Evolutionary conservation across 768 basidiomycete genomes (phyloP), one percentile per base, ranked within the genome.

Genomic region (Roridomyces roridus): DNA sequence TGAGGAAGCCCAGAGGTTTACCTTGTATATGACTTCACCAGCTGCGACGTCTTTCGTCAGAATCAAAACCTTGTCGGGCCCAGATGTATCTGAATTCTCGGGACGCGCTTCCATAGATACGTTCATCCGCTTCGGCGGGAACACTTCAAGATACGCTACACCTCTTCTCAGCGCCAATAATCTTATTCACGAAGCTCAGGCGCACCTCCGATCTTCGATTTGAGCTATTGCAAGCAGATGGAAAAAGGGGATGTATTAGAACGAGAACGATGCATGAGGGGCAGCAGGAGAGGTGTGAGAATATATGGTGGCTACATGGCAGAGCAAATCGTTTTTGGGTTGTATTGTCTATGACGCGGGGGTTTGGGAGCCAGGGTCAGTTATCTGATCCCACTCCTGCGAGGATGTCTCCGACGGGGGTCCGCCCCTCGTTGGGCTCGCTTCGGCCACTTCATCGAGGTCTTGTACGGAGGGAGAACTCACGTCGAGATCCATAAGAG

Each of bases 301-400:
- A 41, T 53, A 58, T 59, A 46, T 54, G 52, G 49, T 55, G 57
- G 61, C 49, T 63, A 63, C 56, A 55, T 52, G 51, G 46, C 50
- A 50, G 47, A 37, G 21, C 51, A 51, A 37, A 49, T 35, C 35
- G 57, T 34, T 46, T 67, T 51, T n/a, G n/a, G n/a, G n/a, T n/a
- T n/a, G n/a, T n/a, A n/a, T n/a, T n/a, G 3, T 34, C 15, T 15
- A 34, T 34, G 31, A 68, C 55, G 76, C 77, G 61, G 82, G 79
- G 46, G 80, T 78, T 60, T 80, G 80, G 53, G 79, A 76, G 57
- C 84, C 89, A 44, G 89, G 82, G 69, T 93, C 90, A 64, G 91
- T 91, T 77, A 94, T 73, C 64, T 81, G 88, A 75, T 94, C 92
- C 92, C 92, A 94, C 71, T 93, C 92, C 74, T 92, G 91, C 46